These are phyloP conservation scores for Penicillium glabrum DNA, from an alignment of 2,329 filamentous ascomycete genomes.

Conservation along the genomic window DNA sequence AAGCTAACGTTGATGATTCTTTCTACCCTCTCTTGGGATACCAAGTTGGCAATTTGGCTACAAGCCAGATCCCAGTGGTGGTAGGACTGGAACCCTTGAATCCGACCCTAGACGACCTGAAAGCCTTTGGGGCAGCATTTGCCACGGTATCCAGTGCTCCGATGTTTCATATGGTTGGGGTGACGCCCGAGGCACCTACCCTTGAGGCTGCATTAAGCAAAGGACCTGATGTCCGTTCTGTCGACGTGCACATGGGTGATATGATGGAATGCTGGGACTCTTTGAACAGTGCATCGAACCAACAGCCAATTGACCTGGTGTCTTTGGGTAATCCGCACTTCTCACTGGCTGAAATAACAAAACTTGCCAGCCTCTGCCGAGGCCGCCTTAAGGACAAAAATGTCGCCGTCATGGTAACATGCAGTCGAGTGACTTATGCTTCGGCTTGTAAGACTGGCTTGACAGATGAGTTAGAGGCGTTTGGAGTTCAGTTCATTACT, in stretches of 20 bases:
- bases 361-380: slow-evolving; percentile 31
- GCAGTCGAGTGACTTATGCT: slow-evolving; percentile 17
- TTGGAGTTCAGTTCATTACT: slow-evolving; percentile 43
- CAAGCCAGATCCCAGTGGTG: slow-evolving; percentile 36
- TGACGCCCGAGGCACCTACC: slow-evolving; percentile 39
- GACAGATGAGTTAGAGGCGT: slow-evolving; percentile 30
- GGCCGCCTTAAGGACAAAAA: slow-evolving; percentile 21
- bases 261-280: not conserved
- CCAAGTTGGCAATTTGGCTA: slow-evolving; percentile 27
- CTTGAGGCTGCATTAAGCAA: not conserved
- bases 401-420: slow-evolving; percentile 21
- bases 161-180: slow-evolving; percentile 46
- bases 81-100: slow-evolving; percentile 30
- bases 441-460: slow-evolving; percentile 29
- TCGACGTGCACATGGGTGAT: not conserved
- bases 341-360: slow-evolving; percentile 37
- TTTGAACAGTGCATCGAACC: not conserved
- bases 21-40: slow-evolving; percentile 45
- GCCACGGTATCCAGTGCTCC: slow-evolving; percentile 32
- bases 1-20: slow-evolving; percentile 30
- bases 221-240: not conserved
- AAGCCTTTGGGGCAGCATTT: slow-evolving; percentile 48
- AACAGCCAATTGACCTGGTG: slow-evolving; percentile 25
- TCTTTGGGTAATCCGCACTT: slow-evolving; percentile 51
- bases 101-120: slow-evolving; percentile 35